Conservation (phyloP, 306 rosid genomes). For the Potentilla sterilis region DNA sequence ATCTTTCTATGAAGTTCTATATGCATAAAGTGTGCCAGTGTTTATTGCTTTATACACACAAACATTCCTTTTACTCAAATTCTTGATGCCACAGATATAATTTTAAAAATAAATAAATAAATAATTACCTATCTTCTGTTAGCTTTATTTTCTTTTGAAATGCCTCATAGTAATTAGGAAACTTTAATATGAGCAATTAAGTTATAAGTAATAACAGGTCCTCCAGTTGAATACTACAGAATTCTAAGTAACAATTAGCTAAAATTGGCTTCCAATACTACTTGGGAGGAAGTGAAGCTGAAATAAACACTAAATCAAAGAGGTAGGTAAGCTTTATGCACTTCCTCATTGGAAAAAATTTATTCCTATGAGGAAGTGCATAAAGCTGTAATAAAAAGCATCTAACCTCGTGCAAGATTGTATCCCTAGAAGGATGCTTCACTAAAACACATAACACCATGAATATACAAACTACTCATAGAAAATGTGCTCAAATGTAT, state of each 20-base stretch:
- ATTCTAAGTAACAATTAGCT: not conserved
- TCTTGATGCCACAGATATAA: not conserved
- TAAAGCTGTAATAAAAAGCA: conserved; percentile 15
- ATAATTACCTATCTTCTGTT: not conserved
- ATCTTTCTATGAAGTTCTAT: not conserved
- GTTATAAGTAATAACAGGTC: not conserved
- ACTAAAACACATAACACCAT: conserved; percentile 11
- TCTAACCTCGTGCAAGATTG: conserved; percentile 63
- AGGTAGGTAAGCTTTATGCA: not conserved
- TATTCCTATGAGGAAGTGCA: no score
- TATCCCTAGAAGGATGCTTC: conserved; percentile 47
- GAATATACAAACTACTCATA: no score
- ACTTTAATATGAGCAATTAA: not conserved
- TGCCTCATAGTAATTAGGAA: conserved; percentile 1
- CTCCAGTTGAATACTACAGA: not conserved
- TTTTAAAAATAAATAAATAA: no score
- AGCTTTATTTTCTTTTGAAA: not conserved
- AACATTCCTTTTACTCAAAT: not conserved
- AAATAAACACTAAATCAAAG: not conserved
- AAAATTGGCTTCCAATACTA: not conserved
- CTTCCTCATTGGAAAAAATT: not conserved
- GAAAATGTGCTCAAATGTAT: not conserved
- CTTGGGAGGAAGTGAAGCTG: not conserved
- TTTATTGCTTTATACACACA: not conserved
- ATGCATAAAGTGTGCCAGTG: not conserved